A percentile compares a stretch with the other conserved stretches of the same genome.
phyloP scores from a whole-genome alignment of 257 asterid genomes.

The Asclepias syriaca region DNA sequence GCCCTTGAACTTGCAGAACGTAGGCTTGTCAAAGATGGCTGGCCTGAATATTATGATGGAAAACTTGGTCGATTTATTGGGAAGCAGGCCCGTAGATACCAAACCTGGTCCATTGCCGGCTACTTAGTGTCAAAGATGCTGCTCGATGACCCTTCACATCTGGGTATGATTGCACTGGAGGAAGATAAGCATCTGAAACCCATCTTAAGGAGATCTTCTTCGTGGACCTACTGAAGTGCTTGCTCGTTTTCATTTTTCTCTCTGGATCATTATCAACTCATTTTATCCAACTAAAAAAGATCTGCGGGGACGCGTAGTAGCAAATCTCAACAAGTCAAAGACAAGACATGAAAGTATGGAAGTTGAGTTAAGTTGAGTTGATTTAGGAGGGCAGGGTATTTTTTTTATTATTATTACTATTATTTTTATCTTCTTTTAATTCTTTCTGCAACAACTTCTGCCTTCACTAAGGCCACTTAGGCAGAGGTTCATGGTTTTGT shows the following conservation, averaged over 20 bases:
- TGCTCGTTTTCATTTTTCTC: background rate
- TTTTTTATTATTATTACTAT: too few relatives aligned
- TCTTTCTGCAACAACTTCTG: too few relatives aligned
- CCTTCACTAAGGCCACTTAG: too few relatives aligned
- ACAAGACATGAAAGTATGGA: background rate
- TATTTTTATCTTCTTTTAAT: too few relatives aligned
- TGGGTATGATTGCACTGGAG: conserved; percentile 57
- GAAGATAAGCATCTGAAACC: conserved; percentile 58
- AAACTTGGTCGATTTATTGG: conserved; percentile 51
- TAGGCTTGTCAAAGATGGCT: conserved; percentile 53
- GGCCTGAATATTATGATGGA: conserved; percentile 73
- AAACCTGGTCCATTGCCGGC: conserved; percentile 66
- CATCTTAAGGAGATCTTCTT: conserved; percentile 46
- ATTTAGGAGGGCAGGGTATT: background rate
- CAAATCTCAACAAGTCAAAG: background rate
- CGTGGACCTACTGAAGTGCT: conserved; percentile 34
- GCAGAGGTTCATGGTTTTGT: too few relatives aligned
- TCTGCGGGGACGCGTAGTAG: background rate
- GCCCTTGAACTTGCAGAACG: conserved; percentile 55
- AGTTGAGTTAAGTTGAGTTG: background rate
- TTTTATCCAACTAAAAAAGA: too few relatives aligned
- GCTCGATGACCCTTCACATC: conserved; percentile 67
- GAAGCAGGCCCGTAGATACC: conserved; percentile 58
- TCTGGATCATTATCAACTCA: background rate
- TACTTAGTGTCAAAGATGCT: conserved; percentile 62